phyloP scores from a whole-genome alignment of 495 filamentous ascomycete species.

The Penicillium dipodomyicola region DNA sequence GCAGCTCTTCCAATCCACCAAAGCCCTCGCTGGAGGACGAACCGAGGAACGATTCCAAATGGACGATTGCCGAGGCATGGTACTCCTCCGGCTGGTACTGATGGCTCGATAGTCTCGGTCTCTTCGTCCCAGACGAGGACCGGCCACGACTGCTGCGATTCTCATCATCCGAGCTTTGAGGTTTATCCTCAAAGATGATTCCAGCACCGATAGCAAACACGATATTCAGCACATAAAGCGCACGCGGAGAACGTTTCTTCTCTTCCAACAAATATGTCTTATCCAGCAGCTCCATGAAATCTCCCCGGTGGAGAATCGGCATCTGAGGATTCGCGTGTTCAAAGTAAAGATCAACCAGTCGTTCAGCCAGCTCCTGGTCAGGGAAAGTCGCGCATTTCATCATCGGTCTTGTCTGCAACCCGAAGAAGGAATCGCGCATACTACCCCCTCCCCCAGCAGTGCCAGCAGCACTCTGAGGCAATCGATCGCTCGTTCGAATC shows the following conservation, averaged over 20 bases:
- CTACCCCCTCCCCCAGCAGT: slow-evolving; percentile 57
- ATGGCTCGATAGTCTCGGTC: slow-evolving; percentile 51
- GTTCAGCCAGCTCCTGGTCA: slow-evolving; percentile 64
- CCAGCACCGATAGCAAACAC: slow-evolving; percentile 97
- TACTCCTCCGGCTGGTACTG: slow-evolving; percentile 93
- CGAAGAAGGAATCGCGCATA: slow-evolving; percentile 95
- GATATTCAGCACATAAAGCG: slow-evolving; percentile 91
- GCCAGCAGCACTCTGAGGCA: slow-evolving; percentile 41
- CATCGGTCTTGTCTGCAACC: slow-evolving; percentile 82
- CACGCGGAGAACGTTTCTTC: slow-evolving; percentile 70
- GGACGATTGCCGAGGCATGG: slow-evolving; percentile 88
- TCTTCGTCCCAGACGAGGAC: slow-evolving; percentile 47
- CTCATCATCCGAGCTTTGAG: slow-evolving; percentile 41
- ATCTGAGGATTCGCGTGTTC: slow-evolving; percentile 95
- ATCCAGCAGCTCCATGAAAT: slow-evolving; percentile 83
- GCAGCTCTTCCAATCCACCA: slow-evolving; percentile 85
- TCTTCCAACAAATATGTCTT: slow-evolving; percentile 68
- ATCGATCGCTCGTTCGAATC: slow-evolving; percentile 46
- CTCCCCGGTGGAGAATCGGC: slow-evolving; percentile 80
- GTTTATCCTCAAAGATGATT: slow-evolving; percentile 75
- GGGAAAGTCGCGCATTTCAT: slow-evolving; percentile 86
- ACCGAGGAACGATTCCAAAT: slow-evolving; percentile 83
- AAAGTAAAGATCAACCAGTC: slow-evolving; percentile 82
- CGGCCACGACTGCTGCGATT: slow-evolving; percentile 29
- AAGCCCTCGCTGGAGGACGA: slow-evolving; percentile 60